Evolutionary conservation across 2,329 filamentous ascomycete species (phyloP), one percentile per base, ranked within the genome.

Genomic region (Tolypocladium guangdongense): DNA sequence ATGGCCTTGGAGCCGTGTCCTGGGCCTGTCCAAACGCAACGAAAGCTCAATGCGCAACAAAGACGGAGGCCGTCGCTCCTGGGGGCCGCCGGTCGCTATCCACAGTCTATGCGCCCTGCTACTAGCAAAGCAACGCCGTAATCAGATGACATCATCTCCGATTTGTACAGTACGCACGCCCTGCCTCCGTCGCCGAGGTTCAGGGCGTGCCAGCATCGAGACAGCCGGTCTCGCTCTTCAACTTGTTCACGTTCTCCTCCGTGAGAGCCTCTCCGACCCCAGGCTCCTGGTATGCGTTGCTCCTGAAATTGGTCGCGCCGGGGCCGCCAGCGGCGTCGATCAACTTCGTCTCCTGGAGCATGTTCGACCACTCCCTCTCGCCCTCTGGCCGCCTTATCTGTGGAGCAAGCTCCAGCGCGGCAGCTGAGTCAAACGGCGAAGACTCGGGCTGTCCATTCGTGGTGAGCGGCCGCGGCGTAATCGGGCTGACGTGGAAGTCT

Each of bases 241-340:
- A 59, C 56, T 68, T 76, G 37, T 73, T 76, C 48, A 81, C 66
- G 58, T 81, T 81, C 60, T 78, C 78, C 56, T 78, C 74, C 1
- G 78, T 81, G 56, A 81, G 59, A 6, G 72, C 72, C 52, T 78
- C 74, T 3, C 71, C 71, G 8, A 60, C 54, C 12, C 66, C 62
- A 30, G 61, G 55, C 39, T 68, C 70, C 11, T 71, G 64, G 32
- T 68, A 68, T 8, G 67, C 68, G 33, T 62, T 67, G 18, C 60
- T 63, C n/a, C 66, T 59, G 46, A 66, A 64, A 30, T 58, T 63
- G 7, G 65, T 58, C 27, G 67, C 27, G 27, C 43, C 43, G 8
- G 43, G 63, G 7, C 68, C 68, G 5, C 74, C 73, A 0, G 73
- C 74, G 2, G 74, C 74, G 47, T 71, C 74, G 51, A 77, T 72